phyloP scores from a whole-genome alignment of 768 basidiomycete species.

The Phaeotremella skinneri region DNA sequence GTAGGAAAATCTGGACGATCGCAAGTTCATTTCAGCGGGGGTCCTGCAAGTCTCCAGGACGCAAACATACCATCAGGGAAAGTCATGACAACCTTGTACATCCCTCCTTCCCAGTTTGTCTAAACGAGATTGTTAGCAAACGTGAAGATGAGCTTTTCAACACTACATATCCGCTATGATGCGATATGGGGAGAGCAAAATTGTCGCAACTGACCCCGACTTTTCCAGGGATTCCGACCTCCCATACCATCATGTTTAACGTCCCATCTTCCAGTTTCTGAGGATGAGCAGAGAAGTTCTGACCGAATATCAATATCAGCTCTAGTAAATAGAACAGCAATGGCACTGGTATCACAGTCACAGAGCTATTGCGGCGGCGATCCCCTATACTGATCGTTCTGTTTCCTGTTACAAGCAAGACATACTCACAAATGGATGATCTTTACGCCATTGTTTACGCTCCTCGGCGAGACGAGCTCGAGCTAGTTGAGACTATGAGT shows the following conservation, averaged over 20 bases:
- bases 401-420: not conserved
- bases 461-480: constrained; percentile 91
- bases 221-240: constrained; percentile 97
- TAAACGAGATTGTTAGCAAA: constrained; percentile 53
- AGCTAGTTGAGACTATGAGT: constrained; percentile 39
- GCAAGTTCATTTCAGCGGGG: constrained; percentile 6
- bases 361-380: too few relatives aligned
- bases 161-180: constrained; percentile 9
- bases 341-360: too few relatives aligned
- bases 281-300: constrained; percentile 98
- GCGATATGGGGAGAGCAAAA: constrained; percentile 1
- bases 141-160: not conserved
- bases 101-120: constrained; percentile 97
- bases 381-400: too few relatives aligned
- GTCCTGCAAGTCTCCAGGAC: not conserved
- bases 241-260: constrained; percentile 97
- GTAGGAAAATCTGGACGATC: constrained; percentile 50
- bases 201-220: constrained; percentile 61
- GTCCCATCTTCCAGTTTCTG: constrained; percentile 84
- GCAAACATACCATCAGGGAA: constrained; percentile 85
- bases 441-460: constrained; percentile 97
- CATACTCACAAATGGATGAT: constrained; percentile 88
- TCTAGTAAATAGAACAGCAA: too few relatives aligned
- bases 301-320: constrained; percentile 4
- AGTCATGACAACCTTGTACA: constrained; percentile 87